Evolutionary conservation across 805 yeast genomes (phyloP), one percentile per base, ranked within the genome.

Genomic region (Wickerhamomyces mucosus): DNA sequence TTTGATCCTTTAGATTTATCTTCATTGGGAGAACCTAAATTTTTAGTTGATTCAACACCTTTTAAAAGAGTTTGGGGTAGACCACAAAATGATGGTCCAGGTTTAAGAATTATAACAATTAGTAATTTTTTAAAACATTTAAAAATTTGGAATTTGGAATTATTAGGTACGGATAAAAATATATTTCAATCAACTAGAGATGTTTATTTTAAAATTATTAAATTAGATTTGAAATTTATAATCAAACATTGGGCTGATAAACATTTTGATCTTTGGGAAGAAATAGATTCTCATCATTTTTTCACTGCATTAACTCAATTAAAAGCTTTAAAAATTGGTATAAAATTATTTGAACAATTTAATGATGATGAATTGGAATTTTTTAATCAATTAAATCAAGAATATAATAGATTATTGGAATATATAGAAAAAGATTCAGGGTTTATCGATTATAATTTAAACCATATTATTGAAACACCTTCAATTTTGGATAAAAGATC

Each of bases 211-310:
- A 61, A 69, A 21, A 58, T 82, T 10, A 45, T 86, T 15, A 71
- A 70, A 48, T 76, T 78, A 2, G 96, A 88, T 56, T 67, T 88
- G 45, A 58, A 64, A 31, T 89, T 76, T 44, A 65, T 81, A 15
- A 40, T 67, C 13, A 47, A 55, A 5, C 65, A 69, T 45, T 89
- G 96, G 96, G 46, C 57, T 10, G 50, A 56, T 9, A 54, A 57
- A 5, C 78, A 84, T n/a, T 89, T 82, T 58, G 96, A 88, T 57
- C 61, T 88, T 26, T 88, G 97, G 97, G 97, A 88, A 58, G 97
- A 88, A 55, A 63, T 81, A 30, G 51, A 73, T 37, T 74, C 88
- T 0, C 46, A 61, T 30, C 96, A 88, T 54, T 76, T 85, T 39
- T 89, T 84, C 56, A 88, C 95, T 2, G 61, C 79, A 11, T 54